These are phyloP conservation scores for Ustilago vetiveriae DNA, from an alignment of 1,284 basidiomycete species.

Conservation along the genomic window DNA sequence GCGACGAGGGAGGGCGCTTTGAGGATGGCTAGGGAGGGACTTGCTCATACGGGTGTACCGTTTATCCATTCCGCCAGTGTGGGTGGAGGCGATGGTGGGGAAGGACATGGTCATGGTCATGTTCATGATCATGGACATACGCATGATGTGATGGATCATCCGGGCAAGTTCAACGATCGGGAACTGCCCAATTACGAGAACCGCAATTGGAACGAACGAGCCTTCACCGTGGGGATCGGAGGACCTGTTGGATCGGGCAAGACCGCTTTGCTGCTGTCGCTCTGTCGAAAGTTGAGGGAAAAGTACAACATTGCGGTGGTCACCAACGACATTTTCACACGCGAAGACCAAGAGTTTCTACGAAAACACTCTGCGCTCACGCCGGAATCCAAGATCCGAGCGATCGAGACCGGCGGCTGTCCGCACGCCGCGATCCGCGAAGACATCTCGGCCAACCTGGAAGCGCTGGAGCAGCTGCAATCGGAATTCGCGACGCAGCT, in stretches of 20 bases:
- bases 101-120: slow-evolving; percentile 37
- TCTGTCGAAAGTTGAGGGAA: slow-evolving; percentile 85
- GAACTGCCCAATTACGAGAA: slow-evolving; percentile 87
- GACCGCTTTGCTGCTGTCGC: slow-evolving; percentile 89
- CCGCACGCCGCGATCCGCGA: slow-evolving; percentile 73
- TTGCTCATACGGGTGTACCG: slow-evolving; percentile 50
- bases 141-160: slow-evolving; percentile 46
- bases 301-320: slow-evolving; percentile 85
- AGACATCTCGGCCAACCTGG: slow-evolving; percentile 96
- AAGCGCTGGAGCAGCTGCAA: slow-evolving; percentile 92
- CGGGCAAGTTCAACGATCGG: slow-evolving; percentile 89
- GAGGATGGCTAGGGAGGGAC: slow-evolving; percentile 78
- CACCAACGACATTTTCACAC: slow-evolving; percentile 71
- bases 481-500: slow-evolving; percentile 73
- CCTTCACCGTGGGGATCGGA: slow-evolving; percentile 96
- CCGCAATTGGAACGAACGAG: slow-evolving; percentile 89
- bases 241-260: slow-evolving; percentile 96
- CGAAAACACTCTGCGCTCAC: slow-evolving; percentile 90
- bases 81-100: slow-evolving; percentile 11
- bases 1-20: slow-evolving; percentile 88
- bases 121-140: slow-evolving; percentile 64
- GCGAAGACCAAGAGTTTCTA: slow-evolving; percentile 95
- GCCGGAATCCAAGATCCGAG: slow-evolving; percentile 80
- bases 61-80: slow-evolving; percentile 31
- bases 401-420: slow-evolving; percentile 82